These are phyloP conservation scores for Coniochaeta ligniaria DNA, from an alignment of 2,329 filamentous ascomycete genomes.

Conservation along the genomic window DNA sequence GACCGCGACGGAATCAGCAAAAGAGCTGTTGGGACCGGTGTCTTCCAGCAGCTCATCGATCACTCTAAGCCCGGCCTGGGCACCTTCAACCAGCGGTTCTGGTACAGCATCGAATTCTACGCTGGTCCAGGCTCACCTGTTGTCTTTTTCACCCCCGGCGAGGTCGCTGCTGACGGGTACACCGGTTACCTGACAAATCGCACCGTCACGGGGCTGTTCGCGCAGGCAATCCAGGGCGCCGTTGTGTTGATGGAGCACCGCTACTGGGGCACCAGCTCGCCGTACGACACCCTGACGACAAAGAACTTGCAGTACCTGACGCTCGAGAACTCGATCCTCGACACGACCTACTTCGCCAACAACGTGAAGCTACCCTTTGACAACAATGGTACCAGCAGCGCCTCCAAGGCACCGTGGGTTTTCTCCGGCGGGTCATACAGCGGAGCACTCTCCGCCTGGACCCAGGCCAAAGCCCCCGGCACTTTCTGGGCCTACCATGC, in stretches of 20 bases:
- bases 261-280: constrained; percentile 34
- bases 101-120: constrained; percentile 32
- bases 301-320: constrained; percentile 31
- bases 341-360: constrained; percentile 31
- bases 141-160: constrained; percentile 32
- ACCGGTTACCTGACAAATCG: constrained; percentile 32
- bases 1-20: not conserved
- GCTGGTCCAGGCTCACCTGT: constrained; percentile 31
- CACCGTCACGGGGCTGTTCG: constrained; percentile 29
- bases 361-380: constrained; percentile 44
- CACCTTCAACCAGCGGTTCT: constrained; percentile 33
- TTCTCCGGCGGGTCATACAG: constrained; percentile 48
- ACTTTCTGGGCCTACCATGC: constrained; percentile 53
- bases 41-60: constrained; percentile 33
- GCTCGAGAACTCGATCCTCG: constrained; percentile 31
- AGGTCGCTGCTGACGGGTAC: constrained; percentile 27
- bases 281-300: constrained; percentile 24
- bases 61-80: constrained; percentile 30
- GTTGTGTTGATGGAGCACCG: constrained; percentile 33
- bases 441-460: constrained; percentile 48
- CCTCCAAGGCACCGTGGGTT: constrained; percentile 46
- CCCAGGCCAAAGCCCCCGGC: constrained; percentile 40
- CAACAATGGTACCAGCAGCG: constrained; percentile 31
- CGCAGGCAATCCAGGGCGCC: constrained; percentile 29
- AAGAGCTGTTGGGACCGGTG: not conserved